Evolutionary conservation across 2,329 filamentous ascomycete species (phyloP), one percentile per base, ranked within the genome.

Genomic region (Coniella lustricola): DNA sequence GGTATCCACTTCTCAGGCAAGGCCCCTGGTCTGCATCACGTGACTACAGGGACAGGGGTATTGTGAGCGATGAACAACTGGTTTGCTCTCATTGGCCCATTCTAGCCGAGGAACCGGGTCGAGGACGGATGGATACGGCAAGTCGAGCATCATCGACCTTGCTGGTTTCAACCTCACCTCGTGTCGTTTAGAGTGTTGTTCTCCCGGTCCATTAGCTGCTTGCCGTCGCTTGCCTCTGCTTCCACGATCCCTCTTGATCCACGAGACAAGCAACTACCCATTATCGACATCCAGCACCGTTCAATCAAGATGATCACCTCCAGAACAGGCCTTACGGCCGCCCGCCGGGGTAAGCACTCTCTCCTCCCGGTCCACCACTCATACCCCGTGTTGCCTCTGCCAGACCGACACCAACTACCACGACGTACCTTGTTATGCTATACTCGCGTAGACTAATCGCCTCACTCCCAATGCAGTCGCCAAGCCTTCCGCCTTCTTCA

Each of bases 281-380:
- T 29, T 10, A 5, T 10, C 25, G 10, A 29, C 5, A 29, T 5
- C 36, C 36, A 22, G 31, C 32, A 50, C 42, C 35, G 40, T 37
- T 50, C 34, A 48, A 56, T 56, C 61, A 66, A 57, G 37, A 82
- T 82, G 77, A 75, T 72, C 63, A 71, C 74, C 61, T 74, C 77
- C 60, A 68, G 77, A 68, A 70, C 78, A 60, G 77, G 77, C 64
- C 62, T 79, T 57, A 72, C 74, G 67, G 77, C 77, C 64, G 66
- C 80, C 64, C 76, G 76, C 65, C 73, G 76, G 75, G 73, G 77
- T 80, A 64, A 59, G 71, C 61, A 48, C 41, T 46, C 44, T 36
- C 45, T n/a, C n/a, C n/a, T n/a, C n/a, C n/a, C n/a, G n/a, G n/a
- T n/a, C 33, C 45, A 37, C 38, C 31, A 29, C 32, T 43, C 43